Conservation (phyloP, 306 rosid genomes). For the Rubus parviflorus region DNA sequence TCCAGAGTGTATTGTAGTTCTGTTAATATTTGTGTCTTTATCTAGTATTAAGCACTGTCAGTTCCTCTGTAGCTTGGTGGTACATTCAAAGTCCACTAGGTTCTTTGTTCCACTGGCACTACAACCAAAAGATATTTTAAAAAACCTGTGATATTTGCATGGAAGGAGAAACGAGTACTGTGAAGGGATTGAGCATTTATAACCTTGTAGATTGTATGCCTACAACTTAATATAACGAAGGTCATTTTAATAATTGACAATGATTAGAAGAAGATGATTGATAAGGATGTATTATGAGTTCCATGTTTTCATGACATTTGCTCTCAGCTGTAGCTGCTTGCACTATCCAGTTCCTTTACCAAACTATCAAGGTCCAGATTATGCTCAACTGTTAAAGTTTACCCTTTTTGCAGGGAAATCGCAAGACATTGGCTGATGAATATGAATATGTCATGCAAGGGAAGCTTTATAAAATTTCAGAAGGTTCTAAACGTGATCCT, state of each 20-base stretch:
- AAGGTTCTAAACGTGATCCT: slow-evolving; percentile 63
- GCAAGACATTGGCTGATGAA: slow-evolving; percentile 77
- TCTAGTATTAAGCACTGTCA: not conserved
- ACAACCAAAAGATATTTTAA: not conserved
- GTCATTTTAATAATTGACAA: not conserved
- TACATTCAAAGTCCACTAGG: not conserved
- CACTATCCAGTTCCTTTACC: not conserved
- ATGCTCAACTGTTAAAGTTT: not conserved
- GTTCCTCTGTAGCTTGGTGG: not conserved
- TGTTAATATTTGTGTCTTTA: not conserved
- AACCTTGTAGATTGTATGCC: not conserved
- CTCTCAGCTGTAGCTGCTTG: not conserved
- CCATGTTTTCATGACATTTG: not conserved
- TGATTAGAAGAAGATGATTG: not conserved
- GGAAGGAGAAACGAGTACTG: not conserved
- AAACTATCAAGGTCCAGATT: not conserved
- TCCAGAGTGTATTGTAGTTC: not conserved
- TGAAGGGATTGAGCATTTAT: not conserved
- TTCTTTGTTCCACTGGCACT: not conserved
- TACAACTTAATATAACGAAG: not conserved
- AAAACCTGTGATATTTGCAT: not conserved
- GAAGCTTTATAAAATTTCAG: slow-evolving; percentile 75
- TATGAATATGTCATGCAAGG: slow-evolving; percentile 95
- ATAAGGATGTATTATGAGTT: not conserved
- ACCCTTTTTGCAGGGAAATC: slow-evolving; percentile 45